Base-by-base conservation (phyloP, 164 flowering plant genomes). In the Berberis vulgaris region DNA sequence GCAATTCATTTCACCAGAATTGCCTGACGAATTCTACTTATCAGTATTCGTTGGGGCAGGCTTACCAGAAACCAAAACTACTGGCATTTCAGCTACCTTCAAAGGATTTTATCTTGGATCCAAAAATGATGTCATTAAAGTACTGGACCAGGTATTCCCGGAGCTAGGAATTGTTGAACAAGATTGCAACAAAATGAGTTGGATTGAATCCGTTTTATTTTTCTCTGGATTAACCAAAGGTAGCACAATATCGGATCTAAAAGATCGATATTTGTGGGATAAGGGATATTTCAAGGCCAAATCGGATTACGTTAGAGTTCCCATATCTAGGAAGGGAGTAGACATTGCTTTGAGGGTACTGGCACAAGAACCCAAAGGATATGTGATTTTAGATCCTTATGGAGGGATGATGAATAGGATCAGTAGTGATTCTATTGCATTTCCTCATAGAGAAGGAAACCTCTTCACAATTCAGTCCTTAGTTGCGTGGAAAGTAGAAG, bases 301-400 rank as follows among this genome's bases (percentile, higher is more conserved):
- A 54, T 72, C 75, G 0, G 78, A 72, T 49, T 72, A 69, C 42
- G 69, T 69, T 1, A 56, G 57, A 44, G 50, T 13, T 2, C 64
- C 71, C 4, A 66, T 72, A 59, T 52, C 79, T 1, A 13, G 63
- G 41, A 44, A 41, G n/a, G 73, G 60, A 2, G 63, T 72, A 49
- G 9, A 40, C 12, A 12, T 3, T 41, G 45, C 69, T 13, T 26
- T 60, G 11, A 44, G 40, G 4, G 45, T 50, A 52, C 54, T 76
- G 5, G 70, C 63, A 11, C 40, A 45, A 6, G 76, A 76, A 61
- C 67, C 71, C 3, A 72, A 66, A 70, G 73, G 71, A 43, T 72
- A 69, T 49, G 69, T 69, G 1, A 72, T 76, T 40, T 26, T 76
- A 60, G 79, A 76, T 57, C 79, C 79, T 7, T 72, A 72, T 43